phyloP scores from a whole-genome alignment of 345 rosid species.

The Pugionium dolabratum region DNA sequence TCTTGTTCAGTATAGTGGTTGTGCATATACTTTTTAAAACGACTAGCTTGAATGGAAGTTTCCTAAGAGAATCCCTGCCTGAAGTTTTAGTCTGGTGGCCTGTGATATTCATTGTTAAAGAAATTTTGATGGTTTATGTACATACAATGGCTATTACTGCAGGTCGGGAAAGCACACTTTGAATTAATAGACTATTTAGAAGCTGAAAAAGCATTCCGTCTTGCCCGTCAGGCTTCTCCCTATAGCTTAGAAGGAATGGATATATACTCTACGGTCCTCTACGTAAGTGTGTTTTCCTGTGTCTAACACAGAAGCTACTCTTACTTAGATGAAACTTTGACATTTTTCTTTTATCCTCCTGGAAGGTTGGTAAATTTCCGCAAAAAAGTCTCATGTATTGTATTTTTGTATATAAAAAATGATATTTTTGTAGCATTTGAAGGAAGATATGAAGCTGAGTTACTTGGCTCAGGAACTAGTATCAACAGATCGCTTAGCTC shows the following conservation, averaged over 20 bases:
- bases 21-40: not conserved
- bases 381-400: not conserved
- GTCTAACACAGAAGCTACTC: not conserved
- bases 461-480: slow-evolving; percentile 91
- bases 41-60: not conserved
- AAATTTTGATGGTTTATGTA: slow-evolving; percentile 9
- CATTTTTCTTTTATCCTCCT: slow-evolving; percentile 6
- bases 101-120: slow-evolving; percentile 8
- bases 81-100: slow-evolving; percentile 17
- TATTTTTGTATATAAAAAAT: not conserved
- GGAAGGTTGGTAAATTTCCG: not conserved
- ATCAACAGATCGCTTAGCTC: slow-evolving; percentile 92
- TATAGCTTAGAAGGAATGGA: slow-evolving; percentile 97
- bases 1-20: slow-evolving; percentile 11
- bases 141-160: slow-evolving; percentile 26
- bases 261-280: slow-evolving; percentile 92
- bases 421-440: slow-evolving; percentile 72
- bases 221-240: slow-evolving; percentile 77
- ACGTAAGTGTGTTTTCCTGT: slow-evolving; percentile 56
- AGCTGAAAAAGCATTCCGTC: slow-evolving; percentile 84
- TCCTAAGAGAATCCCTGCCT: not conserved
- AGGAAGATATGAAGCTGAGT: slow-evolving; percentile 97
- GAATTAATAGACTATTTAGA: slow-evolving; percentile 90
- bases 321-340: slow-evolving; percentile 15
- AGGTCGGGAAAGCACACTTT: slow-evolving; percentile 93